Evolutionary conservation across 2,329 filamentous ascomycete genomes (phyloP), one percentile per base, ranked within the genome.

Genomic region (Neophaeococcomyces mojaviensis): DNA sequence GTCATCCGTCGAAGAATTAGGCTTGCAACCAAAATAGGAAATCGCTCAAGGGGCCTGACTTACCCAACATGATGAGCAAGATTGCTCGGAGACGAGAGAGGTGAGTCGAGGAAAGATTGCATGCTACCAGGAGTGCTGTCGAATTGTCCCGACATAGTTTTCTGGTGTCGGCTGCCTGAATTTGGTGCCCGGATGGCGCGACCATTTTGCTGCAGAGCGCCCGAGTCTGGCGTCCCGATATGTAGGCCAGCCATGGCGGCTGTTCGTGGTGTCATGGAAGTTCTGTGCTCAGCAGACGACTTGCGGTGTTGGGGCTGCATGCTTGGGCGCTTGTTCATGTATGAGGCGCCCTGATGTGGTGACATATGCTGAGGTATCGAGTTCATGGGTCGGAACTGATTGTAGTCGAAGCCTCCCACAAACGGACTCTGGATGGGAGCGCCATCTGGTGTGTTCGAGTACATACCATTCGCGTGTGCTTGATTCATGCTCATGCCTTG

Each of bases 381-480:
- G 48, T 59, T 61, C 59, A 71, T 70, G 48, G 78, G 77, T 36
- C 84, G 79, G 63, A 88, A 94, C 54, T 88, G 85, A 30, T 75
- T 74, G 59, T 85, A 84, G 66, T 82, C 84, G 70, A 89, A 92
- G 60, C 77, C 81, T 56, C 69, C 71, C 34, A 86, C 77, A 59
- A 88, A 96, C 0, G 90, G 90, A 58, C 88, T 96, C 60, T 94
- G 86, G 50, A 95, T 90, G 4, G 90, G 88, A 44, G 88, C 84
- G 43, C 88, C 88, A 50, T 97, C 90, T 3, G 90, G 89, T 2
- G 89, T 95, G 63, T 86, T 87, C 16, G 90, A 95, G 66, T 85
- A 97, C 51, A 87, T 80, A 59, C 85, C 64, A 12, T 64, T 84
- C 60, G 88, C 81, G 48, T 84, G 81, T 39, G 76, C 70, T 50